Conservation (phyloP, 2,329 filamentous ascomycete genomes). For the Lachnellula cervina region DNA sequence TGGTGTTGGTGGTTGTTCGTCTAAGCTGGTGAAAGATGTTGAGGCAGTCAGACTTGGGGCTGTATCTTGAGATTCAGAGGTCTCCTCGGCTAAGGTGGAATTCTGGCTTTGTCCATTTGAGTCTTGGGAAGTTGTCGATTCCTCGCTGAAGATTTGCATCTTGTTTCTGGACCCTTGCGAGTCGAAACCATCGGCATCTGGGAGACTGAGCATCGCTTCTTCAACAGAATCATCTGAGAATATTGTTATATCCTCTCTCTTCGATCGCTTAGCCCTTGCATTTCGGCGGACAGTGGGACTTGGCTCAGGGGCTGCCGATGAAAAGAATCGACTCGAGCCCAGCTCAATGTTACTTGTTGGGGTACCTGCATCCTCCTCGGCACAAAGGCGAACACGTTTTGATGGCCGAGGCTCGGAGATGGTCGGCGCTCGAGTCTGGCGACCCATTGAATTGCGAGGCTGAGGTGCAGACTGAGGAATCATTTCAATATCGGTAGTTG, state of each 20-base stretch:
- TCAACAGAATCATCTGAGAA: conserved; percentile 50
- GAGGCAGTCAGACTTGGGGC: conserved; percentile 20
- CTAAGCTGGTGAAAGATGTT: conserved; percentile 19
- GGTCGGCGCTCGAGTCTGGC: conserved; percentile 35
- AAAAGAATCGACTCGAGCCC: conserved; percentile 45
- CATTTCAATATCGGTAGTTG: conserved; percentile 27
- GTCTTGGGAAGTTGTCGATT: conserved; percentile 1
- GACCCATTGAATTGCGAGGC: conserved; percentile 36
- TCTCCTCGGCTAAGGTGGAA: neutral
- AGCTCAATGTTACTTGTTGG: conserved; percentile 31
- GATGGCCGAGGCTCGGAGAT: conserved; percentile 40
- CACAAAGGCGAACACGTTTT: conserved; percentile 48
- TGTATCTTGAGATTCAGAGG: conserved; percentile 16
- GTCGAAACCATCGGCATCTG: conserved; percentile 30
- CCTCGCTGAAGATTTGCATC: conserved; percentile 21
- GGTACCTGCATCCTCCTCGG: conserved; percentile 36
- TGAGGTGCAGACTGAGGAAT: conserved; percentile 31
- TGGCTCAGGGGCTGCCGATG: conserved; percentile 26
- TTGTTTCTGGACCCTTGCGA: conserved; percentile 15
- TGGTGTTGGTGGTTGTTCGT: conserved; percentile 22
- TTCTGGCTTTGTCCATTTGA: conserved; percentile 2
- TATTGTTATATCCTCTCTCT: conserved; percentile 41
- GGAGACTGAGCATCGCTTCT: conserved; percentile 42
- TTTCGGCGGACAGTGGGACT: conserved; percentile 37
- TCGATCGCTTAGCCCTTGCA: conserved; percentile 34